These are phyloP conservation scores for Erodium texanum DNA, from an alignment of 441 rosid genomes.

Conservation along the genomic window DNA sequence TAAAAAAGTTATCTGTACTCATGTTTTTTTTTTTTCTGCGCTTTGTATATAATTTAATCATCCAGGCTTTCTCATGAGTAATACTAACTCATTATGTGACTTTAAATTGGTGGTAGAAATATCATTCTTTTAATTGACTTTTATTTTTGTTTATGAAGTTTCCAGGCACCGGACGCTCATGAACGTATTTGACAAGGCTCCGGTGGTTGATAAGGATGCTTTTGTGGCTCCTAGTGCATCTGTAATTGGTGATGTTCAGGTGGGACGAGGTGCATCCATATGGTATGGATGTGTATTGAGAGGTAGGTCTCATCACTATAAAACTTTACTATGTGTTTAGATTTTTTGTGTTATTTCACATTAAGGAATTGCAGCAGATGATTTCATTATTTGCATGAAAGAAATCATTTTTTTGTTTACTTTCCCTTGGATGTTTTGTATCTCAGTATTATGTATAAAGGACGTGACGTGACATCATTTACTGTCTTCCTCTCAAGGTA, in stretches of 20 bases:
- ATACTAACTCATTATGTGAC: neutral
- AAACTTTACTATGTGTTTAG: neutral
- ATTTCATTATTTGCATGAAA: neutral
- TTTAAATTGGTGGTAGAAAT: neutral
- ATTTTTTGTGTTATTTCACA: neutral
- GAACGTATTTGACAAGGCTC: conserved; percentile 82
- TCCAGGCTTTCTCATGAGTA: neutral
- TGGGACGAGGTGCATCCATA: conserved; percentile 82
- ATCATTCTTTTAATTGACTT: conserved; percentile 6
- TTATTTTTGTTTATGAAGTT: conserved; percentile 27
- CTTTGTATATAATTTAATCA: neutral
- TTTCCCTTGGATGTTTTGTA: neutral
- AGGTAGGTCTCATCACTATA: conserved; percentile 34
- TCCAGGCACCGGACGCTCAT: conserved; percentile 94
- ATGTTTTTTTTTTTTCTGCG: neutral
- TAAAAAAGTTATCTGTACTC: neutral
- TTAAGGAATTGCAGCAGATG: neutral
- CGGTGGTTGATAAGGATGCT: conserved; percentile 62
- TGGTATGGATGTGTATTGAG: conserved; percentile 98
- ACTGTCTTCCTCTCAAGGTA: neutral
- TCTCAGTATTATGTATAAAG: neutral
- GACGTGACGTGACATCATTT: neutral
- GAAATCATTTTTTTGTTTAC: neutral
- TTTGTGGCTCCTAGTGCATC: conserved; percentile 94
- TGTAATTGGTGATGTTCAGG: conserved; percentile 70